These are phyloP conservation scores for Talaromyces amestolkiae DNA, from an alignment of 2,329 filamentous ascomycete genomes.

Conservation along the genomic window DNA sequence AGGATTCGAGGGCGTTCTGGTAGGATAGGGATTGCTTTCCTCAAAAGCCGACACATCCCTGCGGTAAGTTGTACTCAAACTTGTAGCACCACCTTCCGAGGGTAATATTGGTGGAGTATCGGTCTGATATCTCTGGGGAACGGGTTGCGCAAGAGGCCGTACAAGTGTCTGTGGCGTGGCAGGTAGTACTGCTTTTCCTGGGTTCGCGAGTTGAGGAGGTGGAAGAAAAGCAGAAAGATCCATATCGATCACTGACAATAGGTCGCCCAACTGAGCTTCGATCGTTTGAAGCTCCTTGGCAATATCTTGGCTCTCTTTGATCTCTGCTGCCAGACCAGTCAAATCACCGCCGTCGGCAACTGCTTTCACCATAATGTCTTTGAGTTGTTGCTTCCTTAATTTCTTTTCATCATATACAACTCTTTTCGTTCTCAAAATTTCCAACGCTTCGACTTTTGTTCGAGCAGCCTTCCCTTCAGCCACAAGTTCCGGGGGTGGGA, in stretches of 20 bases:
- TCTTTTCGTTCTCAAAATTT: slow-evolving; percentile 32
- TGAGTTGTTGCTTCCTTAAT: slow-evolving; percentile 34
- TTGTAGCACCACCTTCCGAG: neutral
- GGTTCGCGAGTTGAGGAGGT: neutral
- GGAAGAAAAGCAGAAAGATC: slow-evolving; percentile 22
- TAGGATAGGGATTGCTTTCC: neutral
- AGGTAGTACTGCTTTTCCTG: slow-evolving; percentile 13
- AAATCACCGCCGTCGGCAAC: slow-evolving; percentile 36
- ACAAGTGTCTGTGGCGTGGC: slow-evolving; percentile 23
- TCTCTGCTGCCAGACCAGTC: slow-evolving; percentile 31
- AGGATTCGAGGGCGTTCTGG: neutral
- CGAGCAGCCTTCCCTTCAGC: slow-evolving; percentile 37
- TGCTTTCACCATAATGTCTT: slow-evolving; percentile 35
- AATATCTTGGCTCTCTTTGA: slow-evolving; percentile 34
- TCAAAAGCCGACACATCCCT: slow-evolving; percentile 3
- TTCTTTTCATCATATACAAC: slow-evolving; percentile 28
- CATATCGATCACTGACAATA: slow-evolving; percentile 34
- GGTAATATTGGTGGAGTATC: neutral
- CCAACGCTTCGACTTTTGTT: slow-evolving; percentile 38
- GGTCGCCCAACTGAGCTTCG: slow-evolving; percentile 33
- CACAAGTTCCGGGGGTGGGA: slow-evolving; percentile 33
- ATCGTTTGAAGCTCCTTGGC: slow-evolving; percentile 35
- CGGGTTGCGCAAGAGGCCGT: slow-evolving; percentile 1
- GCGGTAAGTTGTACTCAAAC: neutral
- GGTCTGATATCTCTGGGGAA: slow-evolving; percentile 7